Evolutionary conservation across 768 basidiomycete genomes (phyloP).

Genomic region (Lactarius indigo): DNA sequence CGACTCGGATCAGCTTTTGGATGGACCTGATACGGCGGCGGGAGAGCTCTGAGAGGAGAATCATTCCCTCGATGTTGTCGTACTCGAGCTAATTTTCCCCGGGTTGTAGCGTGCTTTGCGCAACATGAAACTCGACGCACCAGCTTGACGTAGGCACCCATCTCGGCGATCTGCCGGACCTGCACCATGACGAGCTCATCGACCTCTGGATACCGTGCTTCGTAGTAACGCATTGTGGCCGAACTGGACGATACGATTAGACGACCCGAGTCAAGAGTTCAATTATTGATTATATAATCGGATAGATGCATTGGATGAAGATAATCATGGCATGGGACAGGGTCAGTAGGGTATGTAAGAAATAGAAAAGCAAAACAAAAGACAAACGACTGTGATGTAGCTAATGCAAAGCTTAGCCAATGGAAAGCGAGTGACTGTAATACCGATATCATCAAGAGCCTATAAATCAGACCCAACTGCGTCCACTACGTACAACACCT

Average conservation of each 20-base stretch:
- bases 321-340: too few species aligned
- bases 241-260: neutral
- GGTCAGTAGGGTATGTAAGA: conserved; percentile 6
- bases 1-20: conserved; percentile 96
- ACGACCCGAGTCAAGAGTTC: neutral
- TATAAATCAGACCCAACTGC: conserved; percentile 48
- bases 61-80: conserved; percentile 99
- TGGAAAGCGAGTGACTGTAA: conserved; percentile 4
- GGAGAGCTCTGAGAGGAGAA: conserved; percentile 95
- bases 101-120: conserved; percentile 3
- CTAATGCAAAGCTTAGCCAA: conserved; percentile 6
- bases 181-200: conserved; percentile 99
- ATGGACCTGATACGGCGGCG: conserved; percentile 94
- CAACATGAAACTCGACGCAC: conserved; percentile 44
- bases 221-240: conserved; percentile 80
- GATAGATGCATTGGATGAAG: neutral
- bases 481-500: conserved; percentile 83
- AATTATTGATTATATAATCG: conserved; percentile 9
- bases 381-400: conserved; percentile 13
- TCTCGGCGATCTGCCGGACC: conserved; percentile 98
- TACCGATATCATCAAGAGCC: conserved; percentile 4
- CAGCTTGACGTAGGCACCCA: conserved; percentile 99
- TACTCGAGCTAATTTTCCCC: conserved; percentile 76
- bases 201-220: conserved; percentile 90
- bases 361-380: neutral